Base-by-base conservation (phyloP, 805 yeast genomes). In the Saccharomyces paradoxus region DNA sequence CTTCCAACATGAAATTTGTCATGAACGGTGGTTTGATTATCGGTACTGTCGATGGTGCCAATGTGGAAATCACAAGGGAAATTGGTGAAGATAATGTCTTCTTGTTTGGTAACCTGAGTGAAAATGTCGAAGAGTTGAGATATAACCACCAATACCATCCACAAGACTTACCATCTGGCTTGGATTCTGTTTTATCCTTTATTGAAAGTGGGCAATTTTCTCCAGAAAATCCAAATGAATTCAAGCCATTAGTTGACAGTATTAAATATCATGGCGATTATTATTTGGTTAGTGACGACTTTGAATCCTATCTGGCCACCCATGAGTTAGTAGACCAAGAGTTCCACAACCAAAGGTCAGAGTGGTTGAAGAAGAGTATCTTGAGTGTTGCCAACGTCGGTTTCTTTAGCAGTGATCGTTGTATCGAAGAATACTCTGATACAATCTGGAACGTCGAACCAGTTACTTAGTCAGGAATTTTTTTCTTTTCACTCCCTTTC, bases 21-120 rank as follows among this genome's bases (percentile, higher is more conserved):
- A 76, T 90, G 73, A 90, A 89, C 67, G 97, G 97, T 72, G 97
- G 97, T 51, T 79, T 90, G 60, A 87, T 90, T 62, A 84, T 90
- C 60, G 97, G 97, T 69, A 91, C 97, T 12, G 96, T 90, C 60
- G 97, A 90, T 68, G 97, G 97, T 67, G 97, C 97, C 59, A 90
- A 91, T 67, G 96, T 91, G 50, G 97, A 90, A 74, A 88, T 90
- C 69, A 88, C 96, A 22, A 81, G 96, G 63, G 97, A 91, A 73
- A 81, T 91, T 62, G 96, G 96, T 51, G 96, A 90, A 66, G 96
- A 90, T 51, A 89, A 90, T 69, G 89, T 91, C 70, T 90, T 90
- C 75, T 76, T 90, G 68, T 90, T 90, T 69, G 97, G 97, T 67
- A 88, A 87, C 66, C 79, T 91, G 66, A 82, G 96, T 37, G 97